Percentiles rank a stretch among this genome's conserved stretches.
phyloP scores from a whole-genome alignment of 139 green algal genomes.

The Choricystis sp. region DNA sequence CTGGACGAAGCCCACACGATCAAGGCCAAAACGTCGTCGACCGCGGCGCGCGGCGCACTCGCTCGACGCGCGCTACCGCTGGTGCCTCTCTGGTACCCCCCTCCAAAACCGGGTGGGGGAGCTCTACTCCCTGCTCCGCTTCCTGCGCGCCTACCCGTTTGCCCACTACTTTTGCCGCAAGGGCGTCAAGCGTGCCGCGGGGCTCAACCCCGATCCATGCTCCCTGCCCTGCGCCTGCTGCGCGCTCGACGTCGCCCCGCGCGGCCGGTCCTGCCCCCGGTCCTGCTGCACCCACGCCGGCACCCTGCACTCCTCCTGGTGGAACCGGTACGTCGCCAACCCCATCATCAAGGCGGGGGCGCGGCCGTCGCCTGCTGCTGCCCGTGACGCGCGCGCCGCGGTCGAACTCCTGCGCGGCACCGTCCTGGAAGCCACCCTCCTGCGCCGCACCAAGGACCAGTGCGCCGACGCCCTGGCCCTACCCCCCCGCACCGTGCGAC shows the following conservation, averaged over 20 bases:
- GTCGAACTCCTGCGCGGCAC: not conserved
- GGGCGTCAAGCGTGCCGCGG: conserved; percentile 8
- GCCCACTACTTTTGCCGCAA: conserved; percentile 85
- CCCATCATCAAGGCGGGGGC: conserved; percentile 53
- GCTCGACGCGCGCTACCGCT: conserved; percentile 48
- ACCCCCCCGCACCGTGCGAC: conserved; percentile 50
- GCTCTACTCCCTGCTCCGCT: conserved; percentile 82
- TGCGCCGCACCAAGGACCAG: conserved; percentile 83
- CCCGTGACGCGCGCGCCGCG: not conserved
- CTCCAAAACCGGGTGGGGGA: conserved; percentile 80
- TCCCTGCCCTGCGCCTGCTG: conserved; percentile 38
- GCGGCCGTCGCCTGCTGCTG: conserved; percentile 30
- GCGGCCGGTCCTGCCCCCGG: conserved; percentile 11
- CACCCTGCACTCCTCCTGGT: conserved; percentile 68
- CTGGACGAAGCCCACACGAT: conserved; percentile 84
- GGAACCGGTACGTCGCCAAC: conserved; percentile 62
- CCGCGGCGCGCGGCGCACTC: conserved; percentile 69
- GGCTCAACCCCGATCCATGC: not conserved
- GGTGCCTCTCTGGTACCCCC: conserved; percentile 67
- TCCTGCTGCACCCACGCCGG: conserved; percentile 27
- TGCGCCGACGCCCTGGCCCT: conserved; percentile 80
- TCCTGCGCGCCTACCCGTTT: conserved; percentile 74
- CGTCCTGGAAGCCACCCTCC: conserved; percentile 43
- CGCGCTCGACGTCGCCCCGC: conserved; percentile 54
- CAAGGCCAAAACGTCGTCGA: conserved; percentile 68